Evolutionary conservation across 179 eudicot genomes (phyloP), one percentile per base, ranked within the genome.

Genomic region (Actinidia chinensis): DNA sequence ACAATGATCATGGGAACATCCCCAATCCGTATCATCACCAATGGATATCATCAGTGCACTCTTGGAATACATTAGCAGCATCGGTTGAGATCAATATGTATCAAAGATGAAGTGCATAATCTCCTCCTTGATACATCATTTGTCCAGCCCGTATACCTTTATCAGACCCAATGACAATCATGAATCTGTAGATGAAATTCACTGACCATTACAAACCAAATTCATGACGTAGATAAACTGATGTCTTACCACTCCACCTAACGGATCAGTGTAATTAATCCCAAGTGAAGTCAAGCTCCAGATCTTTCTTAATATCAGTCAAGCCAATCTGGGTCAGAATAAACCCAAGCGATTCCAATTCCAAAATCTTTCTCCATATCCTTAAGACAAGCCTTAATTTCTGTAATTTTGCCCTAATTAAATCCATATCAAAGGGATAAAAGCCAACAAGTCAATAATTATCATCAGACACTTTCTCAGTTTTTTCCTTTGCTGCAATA

Each of bases 341-440:
- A 77, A 74, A 79, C 13, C 84, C 83, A 65, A 51, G 52, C 51
- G 65, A 28, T 33, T 68, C 69, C 4, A 77, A 60, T 48, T 78
- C 79, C 55, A 78, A 75, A 64, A 76, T 79, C 80, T 0, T 48
- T 73, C 46, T 81, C 82, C 23, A 81, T 55, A 51, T 76, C 86
- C 85, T 85, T 83, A 28, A 87, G 44, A 84, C 83, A 80, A 63
- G 85, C 86, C 23, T 83, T 80, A 33, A 85, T 76, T 33, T 79
- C 82, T 12, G 80, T 68, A n/a, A 85, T 56, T 23, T n/a, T n/a
- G 84, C 83, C 17, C 81, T 47, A 33, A 65, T 43, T 8, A 81
- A 66, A 44, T 81, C 86, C 90, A 87, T 87, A 15, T 82, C 88
- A 77, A 87, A 87, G 0, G 88, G 89, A 82, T 89, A 4, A 75